Base-by-base conservation (phyloP, 2,329 filamentous ascomycete species). In the Emergomyces africanus region DNA sequence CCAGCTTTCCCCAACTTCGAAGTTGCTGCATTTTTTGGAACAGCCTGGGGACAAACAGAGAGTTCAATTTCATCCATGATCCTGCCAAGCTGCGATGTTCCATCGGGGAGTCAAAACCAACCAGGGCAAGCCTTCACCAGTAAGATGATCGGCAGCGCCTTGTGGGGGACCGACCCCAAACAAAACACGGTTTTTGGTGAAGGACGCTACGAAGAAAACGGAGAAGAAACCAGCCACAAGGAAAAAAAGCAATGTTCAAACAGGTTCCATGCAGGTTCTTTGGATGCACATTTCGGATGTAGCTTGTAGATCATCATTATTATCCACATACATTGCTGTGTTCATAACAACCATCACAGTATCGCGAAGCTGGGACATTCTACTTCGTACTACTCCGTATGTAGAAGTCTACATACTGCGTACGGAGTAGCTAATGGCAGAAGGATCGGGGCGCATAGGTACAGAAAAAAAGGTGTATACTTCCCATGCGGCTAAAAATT, bases 21-120 rank as follows among this genome's bases (percentile, higher is more conserved):
- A 46, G 3, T 5, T 28, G 10, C 9, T n/a, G 10, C 20, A 46
- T 46, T n/a, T 30, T 30, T 23, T 41, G 35, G 51, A 54, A 25
- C 33, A 54, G 25, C 23, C 30, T 25, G 25, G 6, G 14, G 8
- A 54, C n/a, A n/a, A n/a, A n/a, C n/a, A 41, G 2, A n/a, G 8
- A 28, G 35, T n/a, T 20, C 12, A 25, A 41, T 41, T 28, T 18
- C 9, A 20, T 2, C 8, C 15, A 12, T 42, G 23, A 55, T 42
- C 53, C 37, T 39, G 55, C 55, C 55, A 57, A 57, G 55, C 42
- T 18, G 10, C 42, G 37, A 50, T 42, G 55, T 57, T 57, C 44
- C 55, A 57, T 57, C 42, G 30, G 25, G 8, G 3, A 48, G 23
- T 25, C 15, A 42, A 12, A n/a, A n/a, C 18, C 42, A 5, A 23